A percentile compares a stretch with the other conserved stretches of the same genome.
Conservation (phyloP, 2,329 filamentous ascomycete genomes). For the Fusarium equiseti region DNA sequence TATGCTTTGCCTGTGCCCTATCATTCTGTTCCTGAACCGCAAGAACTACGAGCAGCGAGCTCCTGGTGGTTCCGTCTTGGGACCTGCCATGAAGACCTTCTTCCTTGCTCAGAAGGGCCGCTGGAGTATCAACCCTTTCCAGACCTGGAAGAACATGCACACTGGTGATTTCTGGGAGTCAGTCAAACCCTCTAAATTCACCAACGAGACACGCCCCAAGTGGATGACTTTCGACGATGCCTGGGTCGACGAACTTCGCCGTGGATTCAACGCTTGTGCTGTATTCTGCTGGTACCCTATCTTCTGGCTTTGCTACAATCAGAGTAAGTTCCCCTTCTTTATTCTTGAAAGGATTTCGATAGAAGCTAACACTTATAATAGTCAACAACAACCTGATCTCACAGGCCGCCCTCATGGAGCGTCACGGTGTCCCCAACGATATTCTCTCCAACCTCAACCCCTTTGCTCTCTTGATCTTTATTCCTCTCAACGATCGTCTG, state of each 20-base stretch:
- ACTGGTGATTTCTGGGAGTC: constrained; percentile 72
- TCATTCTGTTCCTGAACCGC: constrained; percentile 70
- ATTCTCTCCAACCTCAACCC: constrained; percentile 80
- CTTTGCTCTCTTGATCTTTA: constrained; percentile 79
- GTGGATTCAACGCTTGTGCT: constrained; percentile 75
- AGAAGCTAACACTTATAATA: constrained; percentile 45
- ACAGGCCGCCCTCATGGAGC: constrained; percentile 74
- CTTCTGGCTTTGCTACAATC: constrained; percentile 66
- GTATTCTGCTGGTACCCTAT: constrained; percentile 78
- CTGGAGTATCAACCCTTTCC: constrained; percentile 75
- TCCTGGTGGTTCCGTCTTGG: constrained; percentile 75
- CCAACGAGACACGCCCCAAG: constrained; percentile 63
- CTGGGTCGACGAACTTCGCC: constrained; percentile 80
- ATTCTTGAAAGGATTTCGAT: not conserved
- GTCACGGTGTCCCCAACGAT: constrained; percentile 81
- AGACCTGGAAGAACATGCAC: constrained; percentile 69
- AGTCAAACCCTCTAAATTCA: constrained; percentile 75
- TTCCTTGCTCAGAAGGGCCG: constrained; percentile 74
- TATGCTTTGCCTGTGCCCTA: constrained; percentile 72
- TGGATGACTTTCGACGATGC: constrained; percentile 86
- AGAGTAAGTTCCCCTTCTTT: constrained; percentile 49
- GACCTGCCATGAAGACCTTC: constrained; percentile 72
- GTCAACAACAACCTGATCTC: constrained; percentile 70
- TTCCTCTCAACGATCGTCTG: constrained; percentile 75
- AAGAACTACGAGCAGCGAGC: constrained; percentile 69